These are phyloP conservation scores for Cytospora piceae DNA, from an alignment of 2,329 filamentous ascomycete species.

Conservation along the genomic window DNA sequence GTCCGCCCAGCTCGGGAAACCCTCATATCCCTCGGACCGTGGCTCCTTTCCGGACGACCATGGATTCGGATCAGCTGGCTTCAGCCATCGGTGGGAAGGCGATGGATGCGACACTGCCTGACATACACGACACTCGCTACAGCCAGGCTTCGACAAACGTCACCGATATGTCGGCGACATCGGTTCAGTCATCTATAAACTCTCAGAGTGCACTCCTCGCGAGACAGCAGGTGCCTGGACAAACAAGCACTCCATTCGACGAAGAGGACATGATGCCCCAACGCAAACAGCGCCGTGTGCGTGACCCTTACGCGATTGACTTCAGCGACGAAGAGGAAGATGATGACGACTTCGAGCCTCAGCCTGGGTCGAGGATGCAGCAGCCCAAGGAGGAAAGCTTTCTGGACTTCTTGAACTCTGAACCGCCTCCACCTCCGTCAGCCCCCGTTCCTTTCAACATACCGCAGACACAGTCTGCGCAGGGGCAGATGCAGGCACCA, in stretches of 20 bases:
- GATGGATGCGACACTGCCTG: constrained; percentile 60
- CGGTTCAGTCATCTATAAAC: constrained; percentile 68
- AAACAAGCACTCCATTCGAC: constrained; percentile 41
- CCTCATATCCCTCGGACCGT: constrained; percentile 81
- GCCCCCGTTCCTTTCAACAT: constrained; percentile 41
- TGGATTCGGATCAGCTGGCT: constrained; percentile 80
- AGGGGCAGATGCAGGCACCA: constrained; percentile 34
- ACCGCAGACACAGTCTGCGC: constrained; percentile 40
- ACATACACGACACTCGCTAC: constrained; percentile 58
- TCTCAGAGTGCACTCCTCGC: constrained; percentile 73
- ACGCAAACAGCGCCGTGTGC: constrained; percentile 76
- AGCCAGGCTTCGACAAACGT: constrained; percentile 60
- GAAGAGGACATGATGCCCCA: constrained; percentile 64
- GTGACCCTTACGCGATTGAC: constrained; percentile 94
- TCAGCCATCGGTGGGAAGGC: constrained; percentile 58
- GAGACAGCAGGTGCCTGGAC: constrained; percentile 39
- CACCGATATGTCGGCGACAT: constrained; percentile 61
- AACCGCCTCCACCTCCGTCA: constrained; percentile 64
- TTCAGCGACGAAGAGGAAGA: constrained; percentile 71
- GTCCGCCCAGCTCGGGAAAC: constrained; percentile 66
- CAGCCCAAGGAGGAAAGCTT: constrained; percentile 66
- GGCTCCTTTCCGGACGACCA: constrained; percentile 81
- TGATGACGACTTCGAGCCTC: constrained; percentile 50
- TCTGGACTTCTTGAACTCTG: constrained; percentile 73
- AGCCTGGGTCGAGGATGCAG: constrained; percentile 48